Conservation (phyloP, 75 land plant species). For the Cunninghamia lanceolata region DNA sequence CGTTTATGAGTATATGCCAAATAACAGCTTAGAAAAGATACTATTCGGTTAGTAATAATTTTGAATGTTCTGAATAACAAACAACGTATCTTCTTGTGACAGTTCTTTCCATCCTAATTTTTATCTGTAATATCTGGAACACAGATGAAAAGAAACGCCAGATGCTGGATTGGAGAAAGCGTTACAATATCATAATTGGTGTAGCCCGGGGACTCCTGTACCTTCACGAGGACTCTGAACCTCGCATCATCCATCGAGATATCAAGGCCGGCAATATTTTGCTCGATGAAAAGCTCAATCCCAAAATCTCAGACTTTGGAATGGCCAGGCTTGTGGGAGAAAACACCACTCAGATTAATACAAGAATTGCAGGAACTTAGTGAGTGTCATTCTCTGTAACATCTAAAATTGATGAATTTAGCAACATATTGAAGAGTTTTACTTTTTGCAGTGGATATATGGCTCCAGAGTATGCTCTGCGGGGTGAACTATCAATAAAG, state of each 20-base stretch:
- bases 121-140: background rate
- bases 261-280: slow-evolving; percentile 52
- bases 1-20: slow-evolving; percentile 25
- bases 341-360: slow-evolving; percentile 20
- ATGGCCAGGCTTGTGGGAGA: slow-evolving; percentile 35
- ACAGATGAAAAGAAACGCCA: slow-evolving; percentile 10
- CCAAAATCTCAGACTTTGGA: slow-evolving; percentile 49
- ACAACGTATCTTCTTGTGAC: background rate
- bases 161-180: slow-evolving; percentile 22
- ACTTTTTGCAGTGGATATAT: slow-evolving; percentile 23
- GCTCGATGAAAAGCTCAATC: slow-evolving; percentile 36
- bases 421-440: background rate
- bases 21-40: slow-evolving; percentile 14
- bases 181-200: slow-evolving; percentile 36
- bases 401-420: background rate
- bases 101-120: background rate
- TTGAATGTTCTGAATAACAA: background rate
- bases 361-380: slow-evolving; percentile 36
- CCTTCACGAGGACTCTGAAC: slow-evolving; percentile 40
- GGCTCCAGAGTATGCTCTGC: slow-evolving; percentile 23
- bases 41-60: slow-evolving; percentile 15
- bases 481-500: slow-evolving; percentile 19
- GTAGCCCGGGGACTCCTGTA: slow-evolving; percentile 50
- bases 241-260: slow-evolving; percentile 52
- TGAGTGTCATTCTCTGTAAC: background rate